A percentile compares a stretch with the other conserved stretches of the same genome.
Conservation (phyloP, 192 early-diverging fungal species). For the Umbelopsis sp. region DNA sequence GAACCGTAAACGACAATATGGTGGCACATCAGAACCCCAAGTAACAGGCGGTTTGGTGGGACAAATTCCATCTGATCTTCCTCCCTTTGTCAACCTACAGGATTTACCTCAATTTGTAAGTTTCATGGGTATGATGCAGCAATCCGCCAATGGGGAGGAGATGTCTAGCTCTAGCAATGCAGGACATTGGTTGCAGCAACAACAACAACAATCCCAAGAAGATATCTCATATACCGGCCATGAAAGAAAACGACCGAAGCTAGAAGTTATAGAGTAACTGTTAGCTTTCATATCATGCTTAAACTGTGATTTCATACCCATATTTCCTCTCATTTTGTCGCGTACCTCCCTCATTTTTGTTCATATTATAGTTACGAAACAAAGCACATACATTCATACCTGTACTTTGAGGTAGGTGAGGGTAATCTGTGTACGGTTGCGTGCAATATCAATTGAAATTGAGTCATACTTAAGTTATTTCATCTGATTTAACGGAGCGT, state of each 20-base stretch:
- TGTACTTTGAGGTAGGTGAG: too few relatives aligned
- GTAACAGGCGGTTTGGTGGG: background rate
- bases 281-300: background rate
- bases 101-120: conserved; percentile 8
- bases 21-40: background rate
- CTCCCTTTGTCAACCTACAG: background rate
- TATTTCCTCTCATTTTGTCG: too few relatives aligned
- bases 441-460: too few relatives aligned
- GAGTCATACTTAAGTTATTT: too few relatives aligned
- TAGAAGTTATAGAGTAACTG: conserved; percentile 1
- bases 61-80: background rate
- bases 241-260: conserved; percentile 7
- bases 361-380: too few relatives aligned
- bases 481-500: too few relatives aligned
- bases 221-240: background rate
- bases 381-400: too few relatives aligned
- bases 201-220: background rate
- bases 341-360: too few relatives aligned
- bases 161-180: conserved; percentile 6
- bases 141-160: conserved; percentile 2
- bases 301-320: background rate
- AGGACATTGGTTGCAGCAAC: conserved; percentile 4
- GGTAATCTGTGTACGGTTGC: too few relatives aligned
- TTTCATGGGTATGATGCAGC: conserved; percentile 14
- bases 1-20: background rate